Evolutionary conservation across 495 filamentous ascomycete genomes (phyloP), one percentile per base, ranked within the genome.

Genomic region (Penicillium flavigenum): DNA sequence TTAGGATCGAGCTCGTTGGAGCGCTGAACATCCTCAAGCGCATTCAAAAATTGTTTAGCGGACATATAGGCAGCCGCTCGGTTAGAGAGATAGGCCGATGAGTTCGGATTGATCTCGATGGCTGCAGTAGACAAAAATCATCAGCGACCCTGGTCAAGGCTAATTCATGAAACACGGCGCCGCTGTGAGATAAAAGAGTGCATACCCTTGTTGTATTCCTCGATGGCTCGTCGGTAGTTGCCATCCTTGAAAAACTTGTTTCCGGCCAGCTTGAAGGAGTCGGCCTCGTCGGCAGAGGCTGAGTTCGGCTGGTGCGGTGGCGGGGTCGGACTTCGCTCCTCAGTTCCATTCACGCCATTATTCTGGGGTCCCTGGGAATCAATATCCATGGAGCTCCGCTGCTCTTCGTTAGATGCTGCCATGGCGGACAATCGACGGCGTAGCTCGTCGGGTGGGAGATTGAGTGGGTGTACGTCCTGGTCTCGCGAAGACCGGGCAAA

Each of bases 241-340:
- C 86, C 87, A 56, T 89, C 86, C 78, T 96, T 97, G 80, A 96
- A 98, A 66, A 88, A 93, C 65, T 92, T 95, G 77, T 98, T 98
- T 31, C 94, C 94, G 26, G 88, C 84, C 62, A 90, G 81, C 77
- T 98, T 98, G 81, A 86, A 95, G 19, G 82, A 81, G 70, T 98
- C 94, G 5, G 92, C 90, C 63, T 96, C 88, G 43, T 88, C 72
- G 32, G 76, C 64, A 72, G 78, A 48, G 76, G 87, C 70, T 78
- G 63, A 61, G 47, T 84, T 64, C 77, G 82, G 66, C 31, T 79
- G 77, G 72, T 96, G 92, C 32, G 90, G 92, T 48, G 92, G 92
- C 53, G 92, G 91, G 48, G 82, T 82, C 20, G 92, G 92, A 41
- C 83, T 87, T 51, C 72, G 66, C 64, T 82, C 76, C 58, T 79